These are phyloP conservation scores for Lagenidium sp. DNA, from an alignment of 352 stramenopile species.

Conservation along the genomic window DNA sequence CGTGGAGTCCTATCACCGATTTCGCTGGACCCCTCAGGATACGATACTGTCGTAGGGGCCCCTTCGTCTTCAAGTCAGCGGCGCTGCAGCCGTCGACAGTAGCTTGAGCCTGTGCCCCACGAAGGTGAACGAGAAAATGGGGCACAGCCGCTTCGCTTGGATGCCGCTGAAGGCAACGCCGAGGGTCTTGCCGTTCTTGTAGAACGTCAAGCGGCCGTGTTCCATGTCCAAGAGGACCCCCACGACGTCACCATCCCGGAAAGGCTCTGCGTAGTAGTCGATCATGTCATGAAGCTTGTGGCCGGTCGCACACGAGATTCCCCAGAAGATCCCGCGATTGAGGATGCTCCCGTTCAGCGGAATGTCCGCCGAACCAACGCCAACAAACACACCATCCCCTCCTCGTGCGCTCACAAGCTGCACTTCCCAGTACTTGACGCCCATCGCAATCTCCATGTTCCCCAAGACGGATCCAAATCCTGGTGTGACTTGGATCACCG, in stretches of 20 bases:
- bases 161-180: slow-evolving; percentile 63
- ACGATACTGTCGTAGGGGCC: too few species aligned
- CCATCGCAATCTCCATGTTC: slow-evolving; percentile 40
- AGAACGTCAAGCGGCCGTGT: slow-evolving; percentile 63
- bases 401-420: slow-evolving; percentile 33
- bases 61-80: slow-evolving; percentile 16
- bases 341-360: slow-evolving; percentile 50
- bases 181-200: slow-evolving; percentile 68
- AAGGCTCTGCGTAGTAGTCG: slow-evolving; percentile 66
- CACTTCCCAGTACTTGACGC: slow-evolving; percentile 82
- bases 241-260: slow-evolving; percentile 64
- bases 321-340: slow-evolving; percentile 61
- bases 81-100: slow-evolving; percentile 39
- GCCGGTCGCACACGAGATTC: slow-evolving; percentile 57
- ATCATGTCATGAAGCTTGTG: slow-evolving; percentile 73
- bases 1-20: too few species aligned
- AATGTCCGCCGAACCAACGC: slow-evolving; percentile 41
- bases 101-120: slow-evolving; percentile 60
- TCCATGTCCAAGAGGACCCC: slow-evolving; percentile 74
- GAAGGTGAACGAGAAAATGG: slow-evolving; percentile 63
- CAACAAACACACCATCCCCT: slow-evolving; percentile 68
- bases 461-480: slow-evolving; percentile 56
- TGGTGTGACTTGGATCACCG: slow-evolving; percentile 45
- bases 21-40: too few species aligned
- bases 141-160: slow-evolving; percentile 41